Conservation (phyloP, 2,329 filamentous ascomycete genomes). For the Fusarium armeniacum region DNA sequence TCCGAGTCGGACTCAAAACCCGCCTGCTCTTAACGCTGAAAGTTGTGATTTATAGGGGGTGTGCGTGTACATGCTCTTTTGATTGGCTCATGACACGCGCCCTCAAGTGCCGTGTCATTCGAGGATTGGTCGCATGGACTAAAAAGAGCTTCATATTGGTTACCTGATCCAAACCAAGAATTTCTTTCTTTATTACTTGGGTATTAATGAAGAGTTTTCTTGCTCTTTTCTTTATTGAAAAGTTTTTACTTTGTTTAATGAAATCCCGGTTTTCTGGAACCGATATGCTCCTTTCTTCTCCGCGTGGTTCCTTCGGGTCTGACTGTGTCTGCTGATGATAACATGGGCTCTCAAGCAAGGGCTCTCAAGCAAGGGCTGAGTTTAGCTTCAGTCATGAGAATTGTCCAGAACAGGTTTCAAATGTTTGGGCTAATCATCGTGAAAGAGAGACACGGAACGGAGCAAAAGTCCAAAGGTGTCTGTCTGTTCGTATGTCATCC, state of each 20-base stretch:
- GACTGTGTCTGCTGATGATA: constrained; percentile 38
- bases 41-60: constrained; percentile 9
- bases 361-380: constrained; percentile 3
- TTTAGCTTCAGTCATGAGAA: constrained; percentile 35
- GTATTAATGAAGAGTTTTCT: constrained; percentile 24
- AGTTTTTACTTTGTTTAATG: neutral
- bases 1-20: constrained; percentile 34
- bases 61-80: constrained; percentile 35
- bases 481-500: neutral
- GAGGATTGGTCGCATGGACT: constrained; percentile 39
- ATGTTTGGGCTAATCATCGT: neutral
- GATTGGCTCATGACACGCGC: constrained; percentile 41
- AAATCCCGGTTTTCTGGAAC: constrained; percentile 20
- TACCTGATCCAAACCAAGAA: constrained; percentile 23
- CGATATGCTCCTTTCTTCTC: constrained; percentile 14
- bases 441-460: neutral
- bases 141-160: constrained; percentile 31
- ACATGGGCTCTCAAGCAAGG: constrained; percentile 8
- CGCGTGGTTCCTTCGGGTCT: constrained; percentile 28
- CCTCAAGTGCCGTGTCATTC: constrained; percentile 45
- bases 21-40: constrained; percentile 32
- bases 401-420: constrained; percentile 25
- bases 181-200: neutral
- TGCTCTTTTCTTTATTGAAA: constrained; percentile 6
- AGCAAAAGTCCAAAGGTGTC: constrained; percentile 2